phyloP scores from a whole-genome alignment of 2,329 filamentous ascomycete species.

The Blumeriella jaapii region DNA sequence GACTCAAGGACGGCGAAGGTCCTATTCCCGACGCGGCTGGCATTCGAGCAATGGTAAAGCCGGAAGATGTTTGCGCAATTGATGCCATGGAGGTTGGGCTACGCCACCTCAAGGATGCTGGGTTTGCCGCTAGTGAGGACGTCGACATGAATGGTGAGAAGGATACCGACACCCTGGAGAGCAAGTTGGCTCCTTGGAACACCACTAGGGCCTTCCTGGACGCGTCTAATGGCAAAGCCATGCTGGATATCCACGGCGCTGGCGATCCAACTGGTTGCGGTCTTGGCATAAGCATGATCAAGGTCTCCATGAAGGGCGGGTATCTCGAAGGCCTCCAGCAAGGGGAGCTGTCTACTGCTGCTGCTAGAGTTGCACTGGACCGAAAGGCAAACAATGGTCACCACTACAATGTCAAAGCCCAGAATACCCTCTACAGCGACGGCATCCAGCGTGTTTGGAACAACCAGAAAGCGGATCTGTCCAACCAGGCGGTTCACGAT shows the following conservation, averaged over 20 bases:
- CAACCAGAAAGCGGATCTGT: conserved; percentile 68
- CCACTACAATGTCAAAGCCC: conserved; percentile 92
- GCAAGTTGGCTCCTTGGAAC: conserved; percentile 91
- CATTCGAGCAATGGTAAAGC: conserved; percentile 81
- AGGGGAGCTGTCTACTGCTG: conserved; percentile 46
- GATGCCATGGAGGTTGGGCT: conserved; percentile 96
- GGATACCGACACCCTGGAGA: conserved; percentile 57
- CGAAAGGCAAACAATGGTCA: conserved; percentile 86
- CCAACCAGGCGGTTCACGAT: conserved; percentile 57
- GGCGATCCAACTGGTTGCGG: conserved; percentile 91
- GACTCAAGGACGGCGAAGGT: conserved; percentile 55
- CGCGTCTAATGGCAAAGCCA: conserved; percentile 87
- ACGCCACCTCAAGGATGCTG: conserved; percentile 82
- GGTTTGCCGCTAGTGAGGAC: conserved; percentile 62
- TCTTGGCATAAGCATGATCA: conserved; percentile 92
- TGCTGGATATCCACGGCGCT: conserved; percentile 88
- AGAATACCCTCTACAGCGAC: conserved; percentile 84
- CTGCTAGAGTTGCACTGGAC: conserved; percentile 61
- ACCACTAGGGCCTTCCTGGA: conserved; percentile 95
- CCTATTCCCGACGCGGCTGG: conserved; percentile 67
- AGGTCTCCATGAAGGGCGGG: conserved; percentile 97
- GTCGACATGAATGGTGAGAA: conserved; percentile 35
- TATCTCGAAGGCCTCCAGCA: conserved; percentile 67
- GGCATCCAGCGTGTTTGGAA: conserved; percentile 91
- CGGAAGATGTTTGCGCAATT: conserved; percentile 87